These are phyloP conservation scores for Didymosphaeria variabile DNA, from an alignment of 2,329 filamentous ascomycete genomes.

Conservation along the genomic window DNA sequence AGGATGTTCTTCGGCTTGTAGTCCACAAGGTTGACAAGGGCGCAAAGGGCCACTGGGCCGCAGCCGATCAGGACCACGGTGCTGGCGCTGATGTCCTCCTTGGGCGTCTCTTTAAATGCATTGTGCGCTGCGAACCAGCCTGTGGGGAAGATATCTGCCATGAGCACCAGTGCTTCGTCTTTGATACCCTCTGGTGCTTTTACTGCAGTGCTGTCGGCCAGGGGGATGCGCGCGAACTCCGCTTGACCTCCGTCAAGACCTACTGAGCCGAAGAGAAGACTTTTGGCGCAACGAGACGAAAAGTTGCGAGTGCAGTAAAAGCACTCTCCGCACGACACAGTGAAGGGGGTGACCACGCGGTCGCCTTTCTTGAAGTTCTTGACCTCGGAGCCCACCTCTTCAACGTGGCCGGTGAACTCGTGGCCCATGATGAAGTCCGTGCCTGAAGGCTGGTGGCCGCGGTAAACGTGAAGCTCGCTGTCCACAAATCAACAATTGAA, in stretches of 20 bases:
- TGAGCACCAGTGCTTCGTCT: conserved; percentile 79
- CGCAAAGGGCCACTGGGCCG: conserved; percentile 81
- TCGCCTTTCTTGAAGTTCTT: conserved; percentile 77
- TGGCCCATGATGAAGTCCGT: conserved; percentile 79
- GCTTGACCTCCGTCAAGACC: conserved; percentile 81
- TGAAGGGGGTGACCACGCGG: conserved; percentile 84
- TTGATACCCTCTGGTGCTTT: conserved; percentile 76
- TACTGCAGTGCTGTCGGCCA: conserved; percentile 82
- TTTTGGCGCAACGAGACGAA: conserved; percentile 79
- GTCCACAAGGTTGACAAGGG: conserved; percentile 78
- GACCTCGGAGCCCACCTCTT: conserved; percentile 73
- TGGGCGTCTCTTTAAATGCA: conserved; percentile 71
- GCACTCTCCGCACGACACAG: conserved; percentile 68
- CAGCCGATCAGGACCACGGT: conserved; percentile 85
- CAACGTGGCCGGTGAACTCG: conserved; percentile 83
- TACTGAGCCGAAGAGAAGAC: conserved; percentile 74
- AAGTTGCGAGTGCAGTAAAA: conserved; percentile 84
- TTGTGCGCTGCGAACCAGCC: conserved; percentile 85
- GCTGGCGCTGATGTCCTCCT: conserved; percentile 68
- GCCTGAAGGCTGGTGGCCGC: conserved; percentile 76
- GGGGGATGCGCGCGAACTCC: conserved; percentile 76
- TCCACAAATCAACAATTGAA: not conserved
- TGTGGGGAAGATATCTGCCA: conserved; percentile 90
- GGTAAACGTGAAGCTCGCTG: conserved; percentile 86
- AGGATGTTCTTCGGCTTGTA: conserved; percentile 79